Percentiles rank a stretch among this genome's conserved stretches.
These are phyloP conservation scores for Lecanicillium sp. DNA, from an alignment of 2,329 filamentous ascomycete genomes.

Conservation along the genomic window DNA sequence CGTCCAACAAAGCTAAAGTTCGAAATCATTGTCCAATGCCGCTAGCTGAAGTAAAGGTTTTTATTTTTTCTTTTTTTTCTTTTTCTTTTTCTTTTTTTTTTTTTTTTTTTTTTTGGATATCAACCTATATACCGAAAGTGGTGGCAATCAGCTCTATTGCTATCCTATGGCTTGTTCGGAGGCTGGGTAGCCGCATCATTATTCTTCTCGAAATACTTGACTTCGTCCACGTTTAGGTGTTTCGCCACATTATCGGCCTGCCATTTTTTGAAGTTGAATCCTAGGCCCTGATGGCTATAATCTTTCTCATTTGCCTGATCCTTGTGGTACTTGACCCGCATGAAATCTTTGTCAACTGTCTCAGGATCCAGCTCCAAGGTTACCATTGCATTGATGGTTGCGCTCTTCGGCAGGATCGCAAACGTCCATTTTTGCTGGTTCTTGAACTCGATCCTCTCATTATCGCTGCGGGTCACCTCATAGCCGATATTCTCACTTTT, in stretches of 20 bases:
- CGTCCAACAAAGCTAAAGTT: too few species aligned
- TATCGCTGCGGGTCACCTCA: slow-evolving; percentile 47
- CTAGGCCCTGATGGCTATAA: slow-evolving; percentile 48
- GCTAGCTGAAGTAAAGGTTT: too few species aligned
- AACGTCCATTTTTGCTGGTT: slow-evolving; percentile 50
- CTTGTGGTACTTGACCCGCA: slow-evolving; percentile 53
- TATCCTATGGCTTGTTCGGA: background rate
- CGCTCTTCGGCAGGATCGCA: slow-evolving; percentile 49
- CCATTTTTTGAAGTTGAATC: slow-evolving; percentile 50
- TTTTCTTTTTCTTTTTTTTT: too few species aligned
- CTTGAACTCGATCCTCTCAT: slow-evolving; percentile 46
- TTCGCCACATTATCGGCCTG: slow-evolving; percentile 39
- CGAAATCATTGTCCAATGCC: too few species aligned
- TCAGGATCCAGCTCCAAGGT: slow-evolving; percentile 46
- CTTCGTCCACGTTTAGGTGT: slow-evolving; percentile 40
- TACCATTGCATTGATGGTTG: slow-evolving; percentile 48
- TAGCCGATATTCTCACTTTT: slow-evolving; percentile 44
- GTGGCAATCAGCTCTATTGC: too few species aligned
- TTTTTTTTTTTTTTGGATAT: too few species aligned
- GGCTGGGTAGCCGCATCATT: slow-evolving; percentile 24
- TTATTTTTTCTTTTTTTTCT: too few species aligned
- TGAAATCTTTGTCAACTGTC: slow-evolving; percentile 41
- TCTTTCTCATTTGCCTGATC: slow-evolving; percentile 56
- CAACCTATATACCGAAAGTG: too few species aligned
- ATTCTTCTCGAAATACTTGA: slow-evolving; percentile 43